These are phyloP conservation scores for Populus alba DNA, from an alignment of 345 rosid species.

Conservation along the genomic window DNA sequence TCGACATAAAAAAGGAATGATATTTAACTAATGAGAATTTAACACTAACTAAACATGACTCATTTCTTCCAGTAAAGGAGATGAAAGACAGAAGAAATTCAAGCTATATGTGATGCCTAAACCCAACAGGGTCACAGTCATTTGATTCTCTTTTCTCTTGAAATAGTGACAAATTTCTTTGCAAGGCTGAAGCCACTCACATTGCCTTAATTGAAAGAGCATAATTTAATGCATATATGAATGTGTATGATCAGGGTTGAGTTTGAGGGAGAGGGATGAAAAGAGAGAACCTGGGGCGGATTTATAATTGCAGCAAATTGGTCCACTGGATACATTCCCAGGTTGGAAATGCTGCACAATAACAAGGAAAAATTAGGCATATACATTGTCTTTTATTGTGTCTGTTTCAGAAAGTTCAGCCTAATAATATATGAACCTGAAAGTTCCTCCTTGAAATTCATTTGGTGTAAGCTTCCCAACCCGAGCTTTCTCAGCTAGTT, in stretches of 20 bases:
- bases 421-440: slow-evolving; percentile 49
- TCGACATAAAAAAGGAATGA: no score
- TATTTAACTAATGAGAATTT: no score
- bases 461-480: slow-evolving; percentile 84
- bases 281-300: slow-evolving; percentile 79
- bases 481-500: slow-evolving; percentile 91
- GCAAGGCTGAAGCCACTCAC: background rate
- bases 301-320: slow-evolving; percentile 92
- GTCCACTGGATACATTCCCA: slow-evolving; percentile 98
- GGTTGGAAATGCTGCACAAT: slow-evolving; percentile 87
- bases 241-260: slow-evolving; percentile 6
- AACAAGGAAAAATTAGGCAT: slow-evolving; percentile 2
- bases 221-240: background rate
- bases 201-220: background rate
- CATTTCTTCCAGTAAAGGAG: no score
- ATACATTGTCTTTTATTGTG: background rate
- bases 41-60: no score
- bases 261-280: background rate
- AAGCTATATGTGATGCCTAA: no score
- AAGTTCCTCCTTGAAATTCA: slow-evolving; percentile 97
- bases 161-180: background rate
- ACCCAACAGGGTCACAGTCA: no score
- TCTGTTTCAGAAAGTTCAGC: background rate
- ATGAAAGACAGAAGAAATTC: no score
- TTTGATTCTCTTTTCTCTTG: no score